phyloP scores from a whole-genome alignment of 495 filamentous ascomycete species.

The Daldinia grandis region DNA sequence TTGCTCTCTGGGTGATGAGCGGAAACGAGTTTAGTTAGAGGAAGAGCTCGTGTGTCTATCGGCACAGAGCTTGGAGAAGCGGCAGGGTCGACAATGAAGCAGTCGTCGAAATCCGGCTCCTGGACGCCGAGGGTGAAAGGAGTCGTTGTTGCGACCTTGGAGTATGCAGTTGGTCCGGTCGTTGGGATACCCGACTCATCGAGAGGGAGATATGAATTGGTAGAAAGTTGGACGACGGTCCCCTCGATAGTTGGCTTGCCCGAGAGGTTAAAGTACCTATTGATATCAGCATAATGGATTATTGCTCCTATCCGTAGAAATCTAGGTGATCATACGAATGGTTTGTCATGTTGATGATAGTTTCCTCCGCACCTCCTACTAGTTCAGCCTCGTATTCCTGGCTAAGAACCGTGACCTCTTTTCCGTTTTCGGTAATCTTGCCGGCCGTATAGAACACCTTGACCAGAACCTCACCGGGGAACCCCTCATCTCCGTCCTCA shows the following conservation, averaged over 20 bases:
- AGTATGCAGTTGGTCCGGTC: constrained; percentile 62
- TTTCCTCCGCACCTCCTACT: constrained; percentile 80
- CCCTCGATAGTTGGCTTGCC: constrained; percentile 73
- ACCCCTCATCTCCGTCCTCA: constrained; percentile 82
- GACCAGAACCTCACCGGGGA: constrained; percentile 82
- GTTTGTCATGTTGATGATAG: constrained; percentile 89
- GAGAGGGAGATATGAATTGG: constrained; percentile 77
- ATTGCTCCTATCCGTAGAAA: background rate
- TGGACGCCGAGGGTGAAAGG: constrained; percentile 72
- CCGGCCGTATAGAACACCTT: constrained; percentile 80
- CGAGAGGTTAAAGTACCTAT: constrained; percentile 91
- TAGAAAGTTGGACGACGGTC: constrained; percentile 75
- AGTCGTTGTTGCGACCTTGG: constrained; percentile 67
- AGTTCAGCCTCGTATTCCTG: constrained; percentile 92
- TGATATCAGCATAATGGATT: constrained; percentile 9
- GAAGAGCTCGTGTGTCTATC: constrained; percentile 75
- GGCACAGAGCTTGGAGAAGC: constrained; percentile 60
- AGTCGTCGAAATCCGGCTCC: constrained; percentile 85
- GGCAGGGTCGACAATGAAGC: constrained; percentile 77
- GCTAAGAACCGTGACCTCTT: constrained; percentile 70
- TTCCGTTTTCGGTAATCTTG: constrained; percentile 68
- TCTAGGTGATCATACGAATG: constrained; percentile 72
- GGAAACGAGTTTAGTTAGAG: constrained; percentile 69
- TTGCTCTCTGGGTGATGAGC: constrained; percentile 75
- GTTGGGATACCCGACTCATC: constrained; percentile 74